phyloP scores from a whole-genome alignment of 1,284 basidiomycete genomes.

The Malassezia psittaci region DNA sequence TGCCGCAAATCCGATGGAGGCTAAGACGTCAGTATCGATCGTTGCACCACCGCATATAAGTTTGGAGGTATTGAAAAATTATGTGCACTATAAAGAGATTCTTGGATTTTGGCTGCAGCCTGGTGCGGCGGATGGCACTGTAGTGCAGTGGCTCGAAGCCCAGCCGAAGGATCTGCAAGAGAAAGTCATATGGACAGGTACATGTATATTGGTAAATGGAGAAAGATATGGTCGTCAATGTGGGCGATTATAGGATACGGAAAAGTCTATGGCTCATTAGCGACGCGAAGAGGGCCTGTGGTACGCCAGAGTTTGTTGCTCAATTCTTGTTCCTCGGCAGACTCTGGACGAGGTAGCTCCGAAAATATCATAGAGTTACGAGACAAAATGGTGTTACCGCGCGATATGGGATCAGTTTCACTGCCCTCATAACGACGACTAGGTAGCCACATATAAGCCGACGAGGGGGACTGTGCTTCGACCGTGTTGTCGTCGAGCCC shows the following conservation, averaged over 20 bases:
- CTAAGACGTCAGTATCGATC: constrained; percentile 30
- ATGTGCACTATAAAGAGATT: constrained; percentile 25
- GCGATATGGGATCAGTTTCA: not conserved
- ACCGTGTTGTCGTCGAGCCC: not conserved
- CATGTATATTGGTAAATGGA: constrained; percentile 42
- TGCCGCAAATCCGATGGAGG: constrained; percentile 15
- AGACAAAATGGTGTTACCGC: not conserved
- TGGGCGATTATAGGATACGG: constrained; percentile 26
- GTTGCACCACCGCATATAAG: constrained; percentile 40
- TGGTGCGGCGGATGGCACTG: constrained; percentile 5
- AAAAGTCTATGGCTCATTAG: not conserved
- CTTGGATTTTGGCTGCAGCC: constrained; percentile 35
- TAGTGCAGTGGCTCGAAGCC: constrained; percentile 29
- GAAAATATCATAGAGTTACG: not conserved
- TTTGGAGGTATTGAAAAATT: constrained; percentile 28
- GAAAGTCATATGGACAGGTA: constrained; percentile 35
- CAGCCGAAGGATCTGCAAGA: constrained; percentile 28
- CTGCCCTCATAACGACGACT: not conserved
- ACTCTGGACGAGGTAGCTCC: not conserved
- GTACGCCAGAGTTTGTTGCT: constrained; percentile 5
- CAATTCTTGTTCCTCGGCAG: constrained; percentile 1
- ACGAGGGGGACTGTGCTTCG: constrained; percentile 7
- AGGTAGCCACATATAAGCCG: constrained; percentile 14
- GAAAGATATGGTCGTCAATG: constrained; percentile 30
- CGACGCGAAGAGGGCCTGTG: not conserved